Base-by-base conservation (phyloP, 768 basidiomycete genomes). In the Pulveroboletus frians region DNA sequence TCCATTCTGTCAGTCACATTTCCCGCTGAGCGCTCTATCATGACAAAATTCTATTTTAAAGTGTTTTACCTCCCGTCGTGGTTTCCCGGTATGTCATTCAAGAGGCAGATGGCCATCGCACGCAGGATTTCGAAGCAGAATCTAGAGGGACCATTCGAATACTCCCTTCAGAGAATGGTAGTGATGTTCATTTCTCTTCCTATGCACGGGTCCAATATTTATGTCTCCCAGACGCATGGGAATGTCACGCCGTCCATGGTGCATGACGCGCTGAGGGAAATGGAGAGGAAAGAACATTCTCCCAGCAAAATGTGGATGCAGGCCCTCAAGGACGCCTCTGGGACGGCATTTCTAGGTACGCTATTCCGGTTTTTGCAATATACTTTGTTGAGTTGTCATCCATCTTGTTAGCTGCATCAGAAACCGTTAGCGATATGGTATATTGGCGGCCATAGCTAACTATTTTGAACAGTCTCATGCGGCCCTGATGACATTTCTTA, bases 11-110 rank as follows among this genome's bases (percentile, higher is more conserved):
- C 30, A 57, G 55, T 11, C 27, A 9, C 15, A n/a, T n/a, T 43
- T 43, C 1, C 13, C 40, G 5, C 5, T 20, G 9, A 9, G 10
- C n/a, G 15, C 29, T n/a, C 9, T 2, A 8, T 46, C 10, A 13
- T 4, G 20, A 43, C 1, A 21, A 11, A 7, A 11, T n/a, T 23
- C 5, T 4, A n/a, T 17, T 17, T 35, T 20, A 6, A 3, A 55
- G 53, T 55, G 17, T 29, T 54, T 5, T 4, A 38, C 14, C 21
- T 56, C 2, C 48, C 54, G 0, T 46, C 53, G 2, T 58, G 56
- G 56, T 17, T 58, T 18, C 56, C 56, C 0, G 47, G 56, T 0
- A 58, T 58, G 52, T 44, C 48, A 8, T 58, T 50, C 11, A 58
- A 54, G 32, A 47, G 15, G 14, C 18, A 39, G 1, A 37, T 48